These are phyloP conservation scores for Trametes maxima DNA, from an alignment of 768 basidiomycete species.

Conservation along the genomic window DNA sequence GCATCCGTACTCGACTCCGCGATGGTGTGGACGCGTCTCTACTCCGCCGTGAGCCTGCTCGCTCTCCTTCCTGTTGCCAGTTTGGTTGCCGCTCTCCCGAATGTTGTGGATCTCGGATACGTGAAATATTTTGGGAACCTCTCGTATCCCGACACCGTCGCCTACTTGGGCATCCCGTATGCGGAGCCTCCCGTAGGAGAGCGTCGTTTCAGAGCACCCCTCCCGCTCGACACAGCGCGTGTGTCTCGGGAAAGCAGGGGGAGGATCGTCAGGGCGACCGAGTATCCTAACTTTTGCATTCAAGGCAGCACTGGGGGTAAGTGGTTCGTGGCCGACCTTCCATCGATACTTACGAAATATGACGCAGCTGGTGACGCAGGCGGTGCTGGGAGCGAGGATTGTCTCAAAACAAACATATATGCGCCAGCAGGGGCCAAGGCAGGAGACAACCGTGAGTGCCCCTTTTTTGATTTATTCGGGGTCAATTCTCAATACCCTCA, in stretches of 20 bases:
- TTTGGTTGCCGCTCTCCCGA: not conserved
- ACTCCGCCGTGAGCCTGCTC: not conserved
- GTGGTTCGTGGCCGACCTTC: slow-evolving; percentile 4
- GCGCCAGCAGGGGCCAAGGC: slow-evolving; percentile 50
- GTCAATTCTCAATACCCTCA: not conserved
- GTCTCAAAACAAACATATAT: slow-evolving; percentile 68
- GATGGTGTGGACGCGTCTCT: slow-evolving; percentile 3
- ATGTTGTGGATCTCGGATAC: slow-evolving; percentile 58
- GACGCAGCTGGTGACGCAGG: slow-evolving; percentile 54
- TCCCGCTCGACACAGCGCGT: slow-evolving; percentile 52
- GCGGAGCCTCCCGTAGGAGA: slow-evolving; percentile 40
- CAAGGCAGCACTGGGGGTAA: slow-evolving; percentile 56
- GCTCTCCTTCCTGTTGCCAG: not conserved
- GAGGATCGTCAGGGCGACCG: slow-evolving; percentile 49
- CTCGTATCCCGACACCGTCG: slow-evolving; percentile 53
- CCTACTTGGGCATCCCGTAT: slow-evolving; percentile 50
- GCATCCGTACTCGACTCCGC: not conserved
- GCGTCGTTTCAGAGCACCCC: slow-evolving; percentile 45
- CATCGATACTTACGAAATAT: not conserved
- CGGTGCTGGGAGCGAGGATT: slow-evolving; percentile 68
- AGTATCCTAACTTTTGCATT: slow-evolving; percentile 60
- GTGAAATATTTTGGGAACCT: slow-evolving; percentile 58
- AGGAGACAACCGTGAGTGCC: slow-evolving; percentile 48
- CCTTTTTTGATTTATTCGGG: not conserved
- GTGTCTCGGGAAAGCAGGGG: slow-evolving; percentile 40